Percentiles rank a stretch among this genome's conserved stretches.
phyloP scores from a whole-genome alignment of 2,329 filamentous ascomycete species.

The Neonectria punicea region DNA sequence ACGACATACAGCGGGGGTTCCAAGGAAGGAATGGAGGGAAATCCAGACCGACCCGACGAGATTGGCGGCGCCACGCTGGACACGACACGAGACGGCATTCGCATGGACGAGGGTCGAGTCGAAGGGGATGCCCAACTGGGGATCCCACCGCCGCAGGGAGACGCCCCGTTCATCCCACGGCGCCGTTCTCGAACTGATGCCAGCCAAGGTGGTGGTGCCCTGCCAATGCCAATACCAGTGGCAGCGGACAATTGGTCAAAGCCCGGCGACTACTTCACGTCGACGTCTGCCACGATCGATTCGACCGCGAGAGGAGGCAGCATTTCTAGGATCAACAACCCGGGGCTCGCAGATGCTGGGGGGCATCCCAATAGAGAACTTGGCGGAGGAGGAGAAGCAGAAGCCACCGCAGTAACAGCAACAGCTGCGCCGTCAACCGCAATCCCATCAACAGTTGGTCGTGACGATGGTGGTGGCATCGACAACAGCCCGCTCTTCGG shows the following conservation, averaged over 20 bases:
- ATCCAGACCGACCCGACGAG: slow-evolving; percentile 28
- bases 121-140: not conserved
- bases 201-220: slow-evolving; percentile 3
- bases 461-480: not conserved
- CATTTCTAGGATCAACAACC: not conserved
- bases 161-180: slow-evolving; percentile 6
- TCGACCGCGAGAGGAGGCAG: not conserved
- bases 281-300: slow-evolving; percentile 6
- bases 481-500: not conserved
- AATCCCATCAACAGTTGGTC: not conserved
- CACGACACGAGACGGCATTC: not conserved
- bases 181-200: slow-evolving; percentile 23
- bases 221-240: slow-evolving; percentile 21
- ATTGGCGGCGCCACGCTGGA: slow-evolving; percentile 6
- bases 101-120: not conserved
- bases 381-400: not conserved
- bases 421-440: not conserved
- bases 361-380: not conserved
- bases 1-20: slow-evolving; percentile 6
- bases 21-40: slow-evolving; percentile 42
- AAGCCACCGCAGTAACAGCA: not conserved
- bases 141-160: slow-evolving; percentile 5
- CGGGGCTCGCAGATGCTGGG: not conserved
- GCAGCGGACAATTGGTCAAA: slow-evolving; percentile 21
- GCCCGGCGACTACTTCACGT: slow-evolving; percentile 20